Evolutionary conservation across 2,329 filamentous ascomycete species (phyloP).

Genomic region (Ophiocordyceps robertsii): DNA sequence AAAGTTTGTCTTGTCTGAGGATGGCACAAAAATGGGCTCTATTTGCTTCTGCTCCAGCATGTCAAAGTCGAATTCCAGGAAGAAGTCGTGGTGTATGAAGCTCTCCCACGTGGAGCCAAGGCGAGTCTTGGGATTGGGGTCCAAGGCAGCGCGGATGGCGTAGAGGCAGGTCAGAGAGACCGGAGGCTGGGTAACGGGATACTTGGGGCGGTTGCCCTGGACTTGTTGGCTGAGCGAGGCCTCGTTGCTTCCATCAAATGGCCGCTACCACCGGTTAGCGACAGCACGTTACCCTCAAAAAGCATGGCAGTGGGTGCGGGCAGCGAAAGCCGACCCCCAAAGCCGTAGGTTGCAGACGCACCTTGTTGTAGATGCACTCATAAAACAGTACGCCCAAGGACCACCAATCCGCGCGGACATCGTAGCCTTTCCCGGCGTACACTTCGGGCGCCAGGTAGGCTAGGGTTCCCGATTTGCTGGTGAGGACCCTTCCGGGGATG

Average conservation of each 20-base stretch:
- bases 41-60: constrained; percentile 77
- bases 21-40: constrained; percentile 82
- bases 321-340: too few species aligned
- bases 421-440: constrained; percentile 81
- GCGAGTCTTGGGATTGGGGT: constrained; percentile 64
- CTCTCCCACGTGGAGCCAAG: constrained; percentile 80
- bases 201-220: constrained; percentile 68
- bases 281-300: neutral
- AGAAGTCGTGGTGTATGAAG: constrained; percentile 83
- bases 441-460: constrained; percentile 95
- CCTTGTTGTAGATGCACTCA: constrained; percentile 99
- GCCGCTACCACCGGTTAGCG: constrained; percentile 44
- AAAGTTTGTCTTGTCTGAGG: constrained; percentile 97
- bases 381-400: constrained; percentile 96
- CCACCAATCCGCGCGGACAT: constrained; percentile 94
- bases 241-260: constrained; percentile 84
- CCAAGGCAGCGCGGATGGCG: constrained; percentile 72
- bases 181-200: constrained; percentile 82
- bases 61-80: constrained; percentile 71
- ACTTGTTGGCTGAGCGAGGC: constrained; percentile 69
- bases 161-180: constrained; percentile 82
- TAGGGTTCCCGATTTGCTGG: constrained; percentile 91
- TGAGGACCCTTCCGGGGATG: constrained; percentile 65
- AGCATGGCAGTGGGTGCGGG: too few species aligned
- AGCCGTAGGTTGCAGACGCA: constrained; percentile 21